These are phyloP conservation scores for Citrus unshiu DNA, from an alignment of 345 rosid genomes.

Conservation along the genomic window DNA sequence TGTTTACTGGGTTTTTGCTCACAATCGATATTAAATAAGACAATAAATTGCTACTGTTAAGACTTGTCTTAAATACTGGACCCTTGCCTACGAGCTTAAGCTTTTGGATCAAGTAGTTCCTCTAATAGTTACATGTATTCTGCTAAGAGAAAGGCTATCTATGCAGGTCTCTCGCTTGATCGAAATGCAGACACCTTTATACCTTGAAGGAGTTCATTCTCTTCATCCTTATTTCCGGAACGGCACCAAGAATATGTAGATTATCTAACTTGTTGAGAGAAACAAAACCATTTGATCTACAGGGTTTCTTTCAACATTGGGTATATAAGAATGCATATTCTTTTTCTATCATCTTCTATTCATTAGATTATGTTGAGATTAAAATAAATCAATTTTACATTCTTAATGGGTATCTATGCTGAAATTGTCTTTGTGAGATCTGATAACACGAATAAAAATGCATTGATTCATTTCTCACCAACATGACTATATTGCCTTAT, in stretches of 20 bases:
- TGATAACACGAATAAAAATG: conserved; percentile 4
- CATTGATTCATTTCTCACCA: not conserved
- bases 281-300: not conserved
- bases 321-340: not conserved
- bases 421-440: not conserved
- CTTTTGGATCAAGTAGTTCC: too few species aligned
- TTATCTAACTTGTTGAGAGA: not conserved
- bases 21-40: not conserved
- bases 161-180: conserved; percentile 81
- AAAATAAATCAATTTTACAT: not conserved
- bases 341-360: not conserved
- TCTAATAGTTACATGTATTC: not conserved
- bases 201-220: conserved; percentile 62
- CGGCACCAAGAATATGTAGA: conserved; percentile 17
- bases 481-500: not conserved
- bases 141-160: conserved; percentile 13
- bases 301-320: not conserved
- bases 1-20: not conserved
- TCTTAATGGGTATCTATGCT: not conserved
- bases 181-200: conserved; percentile 83
- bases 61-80: too few species aligned
- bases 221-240: conserved; percentile 69
- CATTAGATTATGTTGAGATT: not conserved
- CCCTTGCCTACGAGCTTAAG: too few species aligned
- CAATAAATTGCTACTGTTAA: not conserved